Evolutionary conservation across 2,329 filamentous ascomycete species (phyloP), one percentile per base, ranked within the genome.

Genomic region (Coniochaeta hoffmannii): DNA sequence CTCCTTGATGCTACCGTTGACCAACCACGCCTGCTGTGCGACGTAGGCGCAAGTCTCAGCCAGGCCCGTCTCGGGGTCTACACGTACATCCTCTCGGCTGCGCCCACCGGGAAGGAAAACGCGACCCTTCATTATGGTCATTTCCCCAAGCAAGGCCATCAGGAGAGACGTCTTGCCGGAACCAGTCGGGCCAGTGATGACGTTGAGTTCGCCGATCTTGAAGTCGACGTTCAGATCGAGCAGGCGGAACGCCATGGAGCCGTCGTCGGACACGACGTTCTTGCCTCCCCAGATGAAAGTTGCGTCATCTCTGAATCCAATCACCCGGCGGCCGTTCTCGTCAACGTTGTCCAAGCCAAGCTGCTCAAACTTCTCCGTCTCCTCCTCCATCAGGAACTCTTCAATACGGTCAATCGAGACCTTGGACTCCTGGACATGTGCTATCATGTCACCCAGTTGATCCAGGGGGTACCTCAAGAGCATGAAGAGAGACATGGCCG

Each of bases 391-490:
- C 41, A 99, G 72, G 65, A 97, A 99, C 63, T 96, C 89, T 66
- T 99, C 93, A 8, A 99, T 90, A 76, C 94, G 92, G 66, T 97
- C 92, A 53, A 99, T 86, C 0, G 94, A 99, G 19, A 99, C 93
- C 73, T 96, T 96, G 24, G 92, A 90, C 72, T 99, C 94, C 73
- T 97, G 91, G 4, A 99, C 92, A 72, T 97, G 94, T 11, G 94
- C 94, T 66, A 97, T 88, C 94, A 99, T 99, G 71, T 99, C 94
- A 53, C 94, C 94, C 54, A 99, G 80, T 72, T 97, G 93, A 69
- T 99, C 94, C 49, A 99, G 77, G 4, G 94, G 94, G 54, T 97
- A 89, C 50, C 94, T 87, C 14, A 99, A 84, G 38, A 99, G 84
- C 68, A 92, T 92, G 70, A 99, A 99, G 60, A 99, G 85, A 0